Conservation (phyloP, 371 early-diverging fungal genomes). For the Lichtheimia ramosa region DNA sequence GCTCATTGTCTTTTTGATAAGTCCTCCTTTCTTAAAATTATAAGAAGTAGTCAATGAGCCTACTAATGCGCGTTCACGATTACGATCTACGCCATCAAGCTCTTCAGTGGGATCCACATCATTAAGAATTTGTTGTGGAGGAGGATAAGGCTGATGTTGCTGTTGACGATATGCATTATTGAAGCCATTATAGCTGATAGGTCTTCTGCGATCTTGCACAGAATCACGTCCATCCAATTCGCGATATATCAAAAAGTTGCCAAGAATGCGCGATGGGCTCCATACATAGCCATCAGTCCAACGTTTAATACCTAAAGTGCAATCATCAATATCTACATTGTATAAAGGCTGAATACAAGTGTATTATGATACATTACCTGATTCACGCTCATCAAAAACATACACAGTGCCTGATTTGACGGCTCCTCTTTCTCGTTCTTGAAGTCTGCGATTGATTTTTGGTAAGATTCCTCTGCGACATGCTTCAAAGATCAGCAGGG, state of each 20-base stretch:
- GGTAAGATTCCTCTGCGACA: conserved; percentile 60
- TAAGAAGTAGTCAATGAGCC: conserved; percentile 65
- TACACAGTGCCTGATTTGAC: conserved; percentile 67
- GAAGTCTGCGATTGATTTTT: conserved; percentile 62
- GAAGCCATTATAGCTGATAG: conserved; percentile 3
- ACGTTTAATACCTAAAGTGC: conserved; percentile 68
- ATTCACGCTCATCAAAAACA: conserved; percentile 73
- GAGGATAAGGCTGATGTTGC: not conserved
- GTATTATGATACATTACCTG: conserved; percentile 31
- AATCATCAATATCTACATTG: too few relatives aligned
- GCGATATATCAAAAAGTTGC: conserved; percentile 78
- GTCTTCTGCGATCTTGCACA: conserved; percentile 23
- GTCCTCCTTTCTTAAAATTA: conserved; percentile 72
- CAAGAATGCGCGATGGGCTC: conserved; percentile 83
- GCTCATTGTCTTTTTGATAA: conserved; percentile 86
- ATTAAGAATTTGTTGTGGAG: not conserved
- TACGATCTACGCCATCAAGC: conserved; percentile 41
- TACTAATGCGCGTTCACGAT: conserved; percentile 58
- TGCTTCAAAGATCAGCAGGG: conserved; percentile 69
- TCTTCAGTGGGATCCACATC: conserved; percentile 11
- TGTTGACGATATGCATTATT: not conserved
- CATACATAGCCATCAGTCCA: conserved; percentile 90
- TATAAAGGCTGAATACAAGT: too few relatives aligned
- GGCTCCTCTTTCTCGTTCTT: conserved; percentile 61
- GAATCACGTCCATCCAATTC: conserved; percentile 63